Evolutionary conservation across 305 asterid genomes (phyloP), one percentile per base, ranked within the genome.

Genomic region (Solanum hybrid): DNA sequence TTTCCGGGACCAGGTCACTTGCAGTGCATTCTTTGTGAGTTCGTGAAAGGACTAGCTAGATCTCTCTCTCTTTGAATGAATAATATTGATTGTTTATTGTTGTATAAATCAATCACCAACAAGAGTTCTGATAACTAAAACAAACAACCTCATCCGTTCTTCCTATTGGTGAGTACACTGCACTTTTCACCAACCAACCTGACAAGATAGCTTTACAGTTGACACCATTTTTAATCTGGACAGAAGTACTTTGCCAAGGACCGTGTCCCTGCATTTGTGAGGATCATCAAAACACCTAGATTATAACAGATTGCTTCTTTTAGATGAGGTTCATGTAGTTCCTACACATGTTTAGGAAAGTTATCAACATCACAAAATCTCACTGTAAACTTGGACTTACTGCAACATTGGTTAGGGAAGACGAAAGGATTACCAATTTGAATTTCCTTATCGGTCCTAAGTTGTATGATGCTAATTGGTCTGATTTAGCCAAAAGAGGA

Each of bases 371-470:
- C 32, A 89, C 73, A 26, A 81, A 89, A 68, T 79, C 90, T 36
- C 90, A 81, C n/a, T 89, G 82, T 68, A 89, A 89, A 70, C 83
- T 89, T 89, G 88, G 90, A 29, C 88, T 81, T 37, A 81, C 81
- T 26, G 90, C 88, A 13, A 89, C 90, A 9, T 70, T 89, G 24
- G 82, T 36, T 24, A 61, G 88, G 76, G 90, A 89, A 70, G 90
- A 89, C 8, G 72, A 89, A 61, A 65, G 73, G 72, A 89, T 89
- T n/a, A 68, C 41, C 17, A 15, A 81, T 68, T 20, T 89, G 88
- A 89, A 89, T 29, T 89, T 89, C 41, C 90, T 81, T 61, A 89
- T 89, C 2, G 88, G 88, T 61, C 90, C 90, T 29, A 89, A 89
- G 82, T 68, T 89, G 88, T 65, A 89, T 13, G 82, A 89, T 24